phyloP scores from a whole-genome alignment of 495 filamentous ascomycete species.

The Talaromyces adpressus region DNA sequence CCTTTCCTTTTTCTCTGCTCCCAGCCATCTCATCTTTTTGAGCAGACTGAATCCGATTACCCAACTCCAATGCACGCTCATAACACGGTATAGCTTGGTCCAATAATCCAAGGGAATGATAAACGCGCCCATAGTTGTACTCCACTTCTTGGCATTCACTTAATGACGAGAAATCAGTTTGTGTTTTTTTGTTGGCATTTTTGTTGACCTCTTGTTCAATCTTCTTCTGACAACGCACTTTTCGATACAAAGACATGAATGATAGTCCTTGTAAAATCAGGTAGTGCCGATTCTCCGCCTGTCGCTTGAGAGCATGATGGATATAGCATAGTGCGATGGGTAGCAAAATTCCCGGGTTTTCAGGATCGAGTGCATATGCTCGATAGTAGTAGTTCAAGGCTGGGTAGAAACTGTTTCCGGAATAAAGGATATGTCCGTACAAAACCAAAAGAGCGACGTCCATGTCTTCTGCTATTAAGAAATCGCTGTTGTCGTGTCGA shows the following conservation, averaged over 20 bases:
- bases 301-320: constrained; percentile 79
- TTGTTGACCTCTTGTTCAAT: constrained; percentile 11
- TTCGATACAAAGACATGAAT: constrained; percentile 75
- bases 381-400: constrained; percentile 90
- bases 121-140: constrained; percentile 79
- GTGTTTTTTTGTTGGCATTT: constrained; percentile 19
- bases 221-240: constrained; percentile 24
- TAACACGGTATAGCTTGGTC: constrained; percentile 77
- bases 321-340: constrained; percentile 64
- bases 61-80: constrained; percentile 44
- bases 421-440: constrained; percentile 82
- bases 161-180: constrained; percentile 14
- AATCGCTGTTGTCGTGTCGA: constrained; percentile 38
- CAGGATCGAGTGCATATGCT: constrained; percentile 69
- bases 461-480: constrained; percentile 43
- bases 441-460: constrained; percentile 75
- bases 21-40: background rate
- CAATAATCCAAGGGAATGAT: constrained; percentile 70
- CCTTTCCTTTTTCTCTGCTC: constrained; percentile 6
- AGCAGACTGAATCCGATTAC: constrained; percentile 28
- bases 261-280: constrained; percentile 75
- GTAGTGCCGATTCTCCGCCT: constrained; percentile 82
- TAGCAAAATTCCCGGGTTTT: constrained; percentile 72
- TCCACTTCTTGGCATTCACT: constrained; percentile 72
- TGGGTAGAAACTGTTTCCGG: constrained; percentile 67